A percentile compares a stretch with the other conserved stretches of the same genome.
These are phyloP conservation scores for Plectranthus barbatus DNA, from an alignment of 257 asterid genomes.

Conservation along the genomic window DNA sequence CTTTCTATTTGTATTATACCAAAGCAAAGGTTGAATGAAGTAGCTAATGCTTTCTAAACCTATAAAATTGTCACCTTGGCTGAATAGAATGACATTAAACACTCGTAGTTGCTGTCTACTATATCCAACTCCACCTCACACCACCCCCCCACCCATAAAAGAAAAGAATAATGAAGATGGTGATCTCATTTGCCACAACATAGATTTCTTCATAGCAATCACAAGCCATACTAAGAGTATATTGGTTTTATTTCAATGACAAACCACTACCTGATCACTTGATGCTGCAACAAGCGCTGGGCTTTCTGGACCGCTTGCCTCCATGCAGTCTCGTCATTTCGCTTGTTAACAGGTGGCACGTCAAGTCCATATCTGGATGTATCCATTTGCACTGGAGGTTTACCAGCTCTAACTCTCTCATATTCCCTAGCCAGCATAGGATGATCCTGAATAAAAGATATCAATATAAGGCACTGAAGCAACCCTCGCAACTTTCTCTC, in stretches of 20 bases:
- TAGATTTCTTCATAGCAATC: neutral
- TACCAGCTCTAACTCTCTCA: slow-evolving; percentile 93
- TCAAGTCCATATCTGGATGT: slow-evolving; percentile 88
- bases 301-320: slow-evolving; percentile 73
- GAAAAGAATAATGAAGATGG: neutral
- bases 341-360: slow-evolving; percentile 62
- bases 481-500: neutral
- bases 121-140: neutral
- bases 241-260: slow-evolving; percentile 1
- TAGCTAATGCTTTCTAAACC: neutral
- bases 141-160: neutral
- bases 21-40: neutral
- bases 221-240: neutral
- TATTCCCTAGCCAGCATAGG: slow-evolving; percentile 96
- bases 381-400: slow-evolving; percentile 83
- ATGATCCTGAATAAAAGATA: slow-evolving; percentile 52
- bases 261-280: slow-evolving; percentile 66
- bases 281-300: slow-evolving; percentile 92
- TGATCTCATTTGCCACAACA: neutral
- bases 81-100: neutral
- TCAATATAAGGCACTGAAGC: neutral
- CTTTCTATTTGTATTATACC: neutral
- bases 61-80: neutral
- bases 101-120: neutral
- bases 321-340: slow-evolving; percentile 95